These are phyloP conservation scores for Plectosphaerella plurivora DNA, from an alignment of 2,329 filamentous ascomycete genomes.

Conservation along the genomic window DNA sequence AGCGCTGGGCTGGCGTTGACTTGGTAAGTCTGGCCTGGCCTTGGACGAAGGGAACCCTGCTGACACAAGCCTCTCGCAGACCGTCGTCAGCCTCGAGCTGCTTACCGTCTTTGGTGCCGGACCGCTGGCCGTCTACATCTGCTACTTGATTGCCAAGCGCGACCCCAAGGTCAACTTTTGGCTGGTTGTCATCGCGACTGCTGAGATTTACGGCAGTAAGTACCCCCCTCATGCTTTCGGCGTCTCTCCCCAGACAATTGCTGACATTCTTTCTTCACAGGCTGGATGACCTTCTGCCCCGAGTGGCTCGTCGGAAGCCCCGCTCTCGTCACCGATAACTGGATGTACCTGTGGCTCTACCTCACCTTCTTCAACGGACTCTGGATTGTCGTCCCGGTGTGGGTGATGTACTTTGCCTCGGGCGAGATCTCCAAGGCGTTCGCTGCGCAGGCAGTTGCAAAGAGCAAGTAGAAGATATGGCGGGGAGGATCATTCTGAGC, in stretches of 20 bases:
- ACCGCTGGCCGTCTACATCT: slow-evolving; percentile 54
- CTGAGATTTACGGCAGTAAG: slow-evolving; percentile 61
- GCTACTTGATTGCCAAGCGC: slow-evolving; percentile 53
- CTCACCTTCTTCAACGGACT: slow-evolving; percentile 65
- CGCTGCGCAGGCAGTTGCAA: slow-evolving; percentile 21
- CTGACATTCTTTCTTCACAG: slow-evolving; percentile 22
- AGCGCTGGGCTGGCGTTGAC: slow-evolving; percentile 60
- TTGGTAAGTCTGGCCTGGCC: slow-evolving; percentile 31
- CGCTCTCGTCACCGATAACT: slow-evolving; percentile 62
- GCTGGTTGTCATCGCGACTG: slow-evolving; percentile 62
- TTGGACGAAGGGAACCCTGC: background rate
- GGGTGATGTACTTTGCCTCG: slow-evolving; percentile 51
- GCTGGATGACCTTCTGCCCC: slow-evolving; percentile 68
- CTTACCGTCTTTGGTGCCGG: slow-evolving; percentile 61
- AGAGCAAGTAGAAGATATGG: slow-evolving; percentile 10
- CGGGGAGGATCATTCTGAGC: background rate
- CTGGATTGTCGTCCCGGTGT: slow-evolving; percentile 62
- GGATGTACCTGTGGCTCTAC: slow-evolving; percentile 65
- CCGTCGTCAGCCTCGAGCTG: slow-evolving; percentile 60
- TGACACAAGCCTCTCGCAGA: slow-evolving; percentile 22
- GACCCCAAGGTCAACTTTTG: slow-evolving; percentile 52
- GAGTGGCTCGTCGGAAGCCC: slow-evolving; percentile 61
- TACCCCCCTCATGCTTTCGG: background rate
- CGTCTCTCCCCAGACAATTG: background rate
- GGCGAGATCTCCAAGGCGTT: slow-evolving; percentile 53